phyloP scores from a whole-genome alignment of 1,139 yeast species.

The Saccharomyces hybrid region DNA sequence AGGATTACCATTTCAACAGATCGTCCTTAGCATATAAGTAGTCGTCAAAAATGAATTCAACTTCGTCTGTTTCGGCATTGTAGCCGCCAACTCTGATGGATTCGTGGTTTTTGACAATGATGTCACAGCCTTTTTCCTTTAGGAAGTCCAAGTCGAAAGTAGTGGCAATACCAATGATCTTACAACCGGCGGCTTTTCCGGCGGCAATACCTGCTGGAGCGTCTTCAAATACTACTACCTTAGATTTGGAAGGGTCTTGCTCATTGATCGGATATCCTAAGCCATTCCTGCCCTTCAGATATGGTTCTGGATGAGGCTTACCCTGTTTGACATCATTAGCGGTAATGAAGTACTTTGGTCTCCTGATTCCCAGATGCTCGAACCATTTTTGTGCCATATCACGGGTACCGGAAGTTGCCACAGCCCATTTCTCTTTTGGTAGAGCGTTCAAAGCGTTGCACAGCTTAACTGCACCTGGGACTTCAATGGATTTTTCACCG shows the following conservation, averaged over 20 bases:
- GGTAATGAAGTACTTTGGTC: constrained; percentile 69
- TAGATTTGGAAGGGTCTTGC: constrained; percentile 31
- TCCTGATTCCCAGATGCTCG: constrained; percentile 50
- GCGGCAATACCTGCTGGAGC: constrained; percentile 86
- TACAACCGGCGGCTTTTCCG: constrained; percentile 79
- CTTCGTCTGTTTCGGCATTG: constrained; percentile 31
- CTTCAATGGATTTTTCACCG: constrained; percentile 64
- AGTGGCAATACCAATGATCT: constrained; percentile 75
- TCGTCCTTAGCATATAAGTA: constrained; percentile 34
- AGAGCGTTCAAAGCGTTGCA: constrained; percentile 35
- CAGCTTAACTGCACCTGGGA: constrained; percentile 64
- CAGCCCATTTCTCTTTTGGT: constrained; percentile 59
- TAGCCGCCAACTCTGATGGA: constrained; percentile 37
- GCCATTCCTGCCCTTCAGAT: constrained; percentile 55
- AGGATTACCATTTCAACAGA: constrained; percentile 27
- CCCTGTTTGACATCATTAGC: constrained; percentile 73
- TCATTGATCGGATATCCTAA: constrained; percentile 43
- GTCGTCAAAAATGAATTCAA: constrained; percentile 32
- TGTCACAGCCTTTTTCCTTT: constrained; percentile 69
- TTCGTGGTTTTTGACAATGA: constrained; percentile 66
- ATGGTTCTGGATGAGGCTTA: constrained; percentile 82
- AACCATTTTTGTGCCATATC: constrained; percentile 78
- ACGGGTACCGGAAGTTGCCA: constrained; percentile 76
- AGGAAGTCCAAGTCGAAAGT: constrained; percentile 65
- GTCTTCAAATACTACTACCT: constrained; percentile 69